Evolutionary conservation across 1,284 basidiomycete genomes (phyloP).

Genomic region (Athelia sp.): DNA sequence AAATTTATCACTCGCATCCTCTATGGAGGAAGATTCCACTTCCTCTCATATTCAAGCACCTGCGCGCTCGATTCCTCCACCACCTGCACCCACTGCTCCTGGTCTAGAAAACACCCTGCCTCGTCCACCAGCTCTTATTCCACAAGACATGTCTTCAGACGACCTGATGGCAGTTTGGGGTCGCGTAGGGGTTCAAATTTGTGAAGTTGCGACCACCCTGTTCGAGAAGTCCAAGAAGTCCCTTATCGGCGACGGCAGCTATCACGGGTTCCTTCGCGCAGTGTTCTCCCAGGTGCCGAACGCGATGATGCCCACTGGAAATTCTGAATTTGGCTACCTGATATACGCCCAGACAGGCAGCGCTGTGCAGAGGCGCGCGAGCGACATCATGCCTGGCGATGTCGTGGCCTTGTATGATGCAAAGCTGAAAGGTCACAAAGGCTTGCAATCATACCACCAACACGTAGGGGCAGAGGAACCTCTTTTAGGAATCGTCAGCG

Average conservation of each 20-base stretch:
- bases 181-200: slow-evolving; percentile 70
- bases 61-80: slow-evolving; percentile 10
- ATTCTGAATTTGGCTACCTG: slow-evolving; percentile 59
- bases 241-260: slow-evolving; percentile 80
- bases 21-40: slow-evolving; percentile 42
- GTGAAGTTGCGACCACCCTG: slow-evolving; percentile 62
- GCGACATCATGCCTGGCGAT: slow-evolving; percentile 86
- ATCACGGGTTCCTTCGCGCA: slow-evolving; percentile 69
- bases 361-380: slow-evolving; percentile 65
- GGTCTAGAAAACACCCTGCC: slow-evolving; percentile 6
- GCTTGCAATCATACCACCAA: slow-evolving; percentile 68
- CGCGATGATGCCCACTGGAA: slow-evolving; percentile 31
- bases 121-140: slow-evolving; percentile 15
- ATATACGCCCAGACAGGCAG: slow-evolving; percentile 69
- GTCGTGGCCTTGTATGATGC: slow-evolving; percentile 73
- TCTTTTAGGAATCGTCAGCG: slow-evolving; percentile 71
- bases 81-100: slow-evolving; percentile 1
- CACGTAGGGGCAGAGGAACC: slow-evolving; percentile 58
- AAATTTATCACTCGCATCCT: slow-evolving; percentile 30
- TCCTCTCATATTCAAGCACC: slow-evolving; percentile 19
- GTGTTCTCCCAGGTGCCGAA: slow-evolving; percentile 59
- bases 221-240: slow-evolving; percentile 71
- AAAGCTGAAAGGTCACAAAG: slow-evolving; percentile 86
- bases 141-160: slow-evolving; percentile 39
- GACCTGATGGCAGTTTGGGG: slow-evolving; percentile 69